phyloP scores from a whole-genome alignment of 2,329 filamentous ascomycete species.

The Periglandula ipomoeae region DNA sequence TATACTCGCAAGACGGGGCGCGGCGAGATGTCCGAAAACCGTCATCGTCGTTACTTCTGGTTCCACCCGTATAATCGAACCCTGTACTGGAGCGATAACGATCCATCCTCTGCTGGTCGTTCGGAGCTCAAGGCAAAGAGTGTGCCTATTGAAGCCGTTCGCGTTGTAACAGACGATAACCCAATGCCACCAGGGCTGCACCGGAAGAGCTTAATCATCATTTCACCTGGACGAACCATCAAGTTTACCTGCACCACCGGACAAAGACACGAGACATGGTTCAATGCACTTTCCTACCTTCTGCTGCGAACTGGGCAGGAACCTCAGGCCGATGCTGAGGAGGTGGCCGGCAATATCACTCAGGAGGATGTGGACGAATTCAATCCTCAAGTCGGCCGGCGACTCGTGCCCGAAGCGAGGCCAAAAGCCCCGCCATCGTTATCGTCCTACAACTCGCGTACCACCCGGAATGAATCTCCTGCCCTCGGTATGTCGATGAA shows the following conservation, averaged over 20 bases:
- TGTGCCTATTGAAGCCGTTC: constrained; percentile 84
- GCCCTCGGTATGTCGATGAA: constrained; percentile 38
- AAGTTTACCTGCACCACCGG: constrained; percentile 93
- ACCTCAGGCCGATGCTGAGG: constrained; percentile 52
- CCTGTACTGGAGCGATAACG: constrained; percentile 90
- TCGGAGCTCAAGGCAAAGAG: constrained; percentile 75
- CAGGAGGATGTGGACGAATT: constrained; percentile 67
- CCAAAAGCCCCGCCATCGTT: constrained; percentile 54
- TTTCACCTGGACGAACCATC: constrained; percentile 79
- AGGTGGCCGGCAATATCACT: constrained; percentile 46
- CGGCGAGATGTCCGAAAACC: constrained; percentile 76
- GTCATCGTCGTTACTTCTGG: constrained; percentile 97
- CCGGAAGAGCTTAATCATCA: constrained; percentile 82
- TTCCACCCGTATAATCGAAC: constrained; percentile 96
- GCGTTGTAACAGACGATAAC: constrained; percentile 89
- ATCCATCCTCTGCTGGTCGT: constrained; percentile 72
- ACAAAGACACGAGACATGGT: constrained; percentile 96
- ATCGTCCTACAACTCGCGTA: constrained; percentile 72
- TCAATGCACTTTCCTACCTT: constrained; percentile 91
- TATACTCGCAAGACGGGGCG: constrained; percentile 94
- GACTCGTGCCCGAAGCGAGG: constrained; percentile 28
- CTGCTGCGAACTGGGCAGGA: constrained; percentile 66
- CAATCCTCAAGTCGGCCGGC: constrained; percentile 52
- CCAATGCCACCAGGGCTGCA: constrained; percentile 90
- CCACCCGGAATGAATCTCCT: constrained; percentile 57